Base-by-base conservation (phyloP, 306 rosid genomes). In the Vicia faba region DNA sequence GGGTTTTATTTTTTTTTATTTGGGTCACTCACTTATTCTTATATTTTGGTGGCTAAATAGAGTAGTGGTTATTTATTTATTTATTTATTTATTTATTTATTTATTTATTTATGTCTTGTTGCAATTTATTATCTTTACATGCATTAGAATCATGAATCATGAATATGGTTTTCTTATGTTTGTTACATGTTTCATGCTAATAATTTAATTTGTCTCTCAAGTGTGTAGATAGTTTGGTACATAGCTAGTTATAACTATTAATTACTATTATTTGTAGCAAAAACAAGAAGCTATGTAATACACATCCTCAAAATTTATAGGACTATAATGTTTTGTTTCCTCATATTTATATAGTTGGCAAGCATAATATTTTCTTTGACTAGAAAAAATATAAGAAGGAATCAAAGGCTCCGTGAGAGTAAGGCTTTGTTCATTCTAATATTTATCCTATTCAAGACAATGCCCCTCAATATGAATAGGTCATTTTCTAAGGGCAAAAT, bases 401-500 rank as follows among this genome's bases (percentile, higher is more conserved):
- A 82, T 78, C 56, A 66, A 44, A 78, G 86, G 74, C 61, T 70
- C 80, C 82, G 56, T 78, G 70, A 65, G 77, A 78, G 72, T 63
- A 31, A 70, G 80, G 72, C 33, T 60, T 41, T 61, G 33, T 51
- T 62, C 53, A 43, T 75, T 74, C 49, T 66, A 70, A 66, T 66
- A 49, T 40, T 15, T 38, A 68, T 54, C 83, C 62, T 70, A 43
- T 71, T 33, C 20, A 62, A 20, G 56, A 67, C 71, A 72, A 66
- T 63, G 62, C 18, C 61, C 59, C 8, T 61, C 76, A 83, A 69
- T 72, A 46, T 61, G 73, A 76, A 18, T 79, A 84, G n/a, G n/a
- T 85, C 89, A 31, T 74, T 78, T 71, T 87, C 91, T 6, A 16
- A 67, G 75, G 80, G 67, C 73, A 77, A 75, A 76, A 43, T 66